These are phyloP conservation scores for Brasenia schreberi DNA, from an alignment of 164 flowering plant species.

Conservation along the genomic window DNA sequence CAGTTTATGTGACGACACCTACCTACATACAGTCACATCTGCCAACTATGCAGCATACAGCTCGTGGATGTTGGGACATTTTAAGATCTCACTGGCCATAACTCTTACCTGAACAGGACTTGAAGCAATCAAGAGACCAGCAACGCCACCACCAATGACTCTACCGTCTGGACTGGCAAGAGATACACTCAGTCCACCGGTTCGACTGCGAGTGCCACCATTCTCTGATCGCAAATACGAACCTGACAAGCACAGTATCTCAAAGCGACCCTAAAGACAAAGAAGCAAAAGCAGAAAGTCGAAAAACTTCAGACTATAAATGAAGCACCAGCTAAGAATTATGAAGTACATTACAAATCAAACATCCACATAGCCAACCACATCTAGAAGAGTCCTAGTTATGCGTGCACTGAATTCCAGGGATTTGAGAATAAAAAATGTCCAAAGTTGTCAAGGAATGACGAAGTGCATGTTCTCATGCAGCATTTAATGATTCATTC, in stretches of 20 bases:
- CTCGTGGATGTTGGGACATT: not conserved
- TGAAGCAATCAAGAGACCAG: slow-evolving; percentile 78
- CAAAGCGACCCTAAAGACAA: slow-evolving; percentile 66
- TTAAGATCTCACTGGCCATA: too few relatives aligned
- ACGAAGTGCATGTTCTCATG: not conserved
- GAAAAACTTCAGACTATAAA: not conserved
- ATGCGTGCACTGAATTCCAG: too few relatives aligned
- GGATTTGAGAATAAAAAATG: too few relatives aligned
- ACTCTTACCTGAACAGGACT: slow-evolving; percentile 70
- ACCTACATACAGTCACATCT: not conserved
- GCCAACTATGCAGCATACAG: not conserved
- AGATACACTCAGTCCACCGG: slow-evolving; percentile 68
- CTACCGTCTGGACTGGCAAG: slow-evolving; percentile 88
- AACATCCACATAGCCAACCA: too few relatives aligned
- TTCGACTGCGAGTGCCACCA: slow-evolving; percentile 46
- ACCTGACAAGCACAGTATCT: slow-evolving; percentile 75
- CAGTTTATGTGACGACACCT: not conserved
- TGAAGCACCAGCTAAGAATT: not conserved
- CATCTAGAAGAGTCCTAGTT: too few relatives aligned
- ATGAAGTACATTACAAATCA: not conserved
- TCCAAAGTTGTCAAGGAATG: not conserved
- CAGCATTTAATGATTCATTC: too few relatives aligned
- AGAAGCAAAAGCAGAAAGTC: not conserved
- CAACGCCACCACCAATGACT: slow-evolving; percentile 87
- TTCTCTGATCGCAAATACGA: slow-evolving; percentile 45